These are phyloP conservation scores for Pseudopyrenochaeta lycopersici DNA, from an alignment of 2,329 filamentous ascomycete genomes.

Conservation along the genomic window DNA sequence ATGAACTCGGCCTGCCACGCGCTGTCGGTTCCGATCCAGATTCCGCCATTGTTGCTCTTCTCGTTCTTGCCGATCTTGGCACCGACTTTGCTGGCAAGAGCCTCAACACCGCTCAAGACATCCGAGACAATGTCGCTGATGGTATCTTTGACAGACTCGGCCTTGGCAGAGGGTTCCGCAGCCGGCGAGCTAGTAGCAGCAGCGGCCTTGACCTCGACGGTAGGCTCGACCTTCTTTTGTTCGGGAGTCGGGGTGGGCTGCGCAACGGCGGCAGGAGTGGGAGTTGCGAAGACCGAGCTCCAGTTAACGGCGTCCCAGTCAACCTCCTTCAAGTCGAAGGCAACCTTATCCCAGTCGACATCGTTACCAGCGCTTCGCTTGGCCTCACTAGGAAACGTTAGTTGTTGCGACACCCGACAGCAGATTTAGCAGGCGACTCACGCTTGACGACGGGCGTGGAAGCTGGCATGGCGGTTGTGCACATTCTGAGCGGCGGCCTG, in stretches of 20 bases:
- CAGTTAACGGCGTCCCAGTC: slow-evolving; percentile 41
- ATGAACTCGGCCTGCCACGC: slow-evolving; percentile 46
- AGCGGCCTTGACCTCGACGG: slow-evolving; percentile 19
- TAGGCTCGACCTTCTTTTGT: slow-evolving; percentile 5
- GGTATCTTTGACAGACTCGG: slow-evolving; percentile 8
- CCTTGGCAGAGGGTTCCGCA: slow-evolving; percentile 11
- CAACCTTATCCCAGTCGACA: slow-evolving; percentile 42
- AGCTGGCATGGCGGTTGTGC: slow-evolving; percentile 46
- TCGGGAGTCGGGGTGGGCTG: slow-evolving; percentile 2
- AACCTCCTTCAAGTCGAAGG: slow-evolving; percentile 36
- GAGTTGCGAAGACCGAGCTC: slow-evolving; percentile 27
- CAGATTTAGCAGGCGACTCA: slow-evolving; percentile 22
- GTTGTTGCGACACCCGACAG: background rate
- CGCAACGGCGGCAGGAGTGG: slow-evolving; percentile 19
- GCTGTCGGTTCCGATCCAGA: slow-evolving; percentile 49
- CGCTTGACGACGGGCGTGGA: slow-evolving; percentile 47
- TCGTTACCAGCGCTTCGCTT: slow-evolving; percentile 36
- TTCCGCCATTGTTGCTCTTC: slow-evolving; percentile 36
- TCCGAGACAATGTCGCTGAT: slow-evolving; percentile 24
- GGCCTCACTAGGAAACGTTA: slow-evolving; percentile 32
- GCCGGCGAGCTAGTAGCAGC: slow-evolving; percentile 12
- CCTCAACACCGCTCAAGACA: slow-evolving; percentile 28
- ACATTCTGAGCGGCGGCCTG: slow-evolving; percentile 43
- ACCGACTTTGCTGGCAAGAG: slow-evolving; percentile 30
- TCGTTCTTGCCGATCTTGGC: slow-evolving; percentile 37